phyloP scores from a whole-genome alignment of 768 basidiomycete species.

The Russula emetica region DNA sequence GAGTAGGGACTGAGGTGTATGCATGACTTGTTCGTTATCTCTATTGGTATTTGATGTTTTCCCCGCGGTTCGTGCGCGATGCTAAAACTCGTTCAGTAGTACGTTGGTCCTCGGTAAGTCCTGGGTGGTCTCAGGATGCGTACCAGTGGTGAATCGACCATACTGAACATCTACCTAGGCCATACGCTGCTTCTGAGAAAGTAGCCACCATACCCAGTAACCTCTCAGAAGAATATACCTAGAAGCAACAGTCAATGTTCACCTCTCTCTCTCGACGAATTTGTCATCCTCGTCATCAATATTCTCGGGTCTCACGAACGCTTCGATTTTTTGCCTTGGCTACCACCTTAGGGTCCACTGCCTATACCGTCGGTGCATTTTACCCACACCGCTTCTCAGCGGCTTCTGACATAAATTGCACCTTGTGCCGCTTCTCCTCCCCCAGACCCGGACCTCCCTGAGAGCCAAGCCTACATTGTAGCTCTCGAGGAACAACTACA shows the following conservation, averaged over 20 bases:
- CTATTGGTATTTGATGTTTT: background rate
- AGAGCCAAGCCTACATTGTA: slow-evolving; percentile 53
- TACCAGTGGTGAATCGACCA: background rate
- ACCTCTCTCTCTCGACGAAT: slow-evolving; percentile 5
- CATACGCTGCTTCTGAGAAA: background rate
- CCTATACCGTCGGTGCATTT: slow-evolving; percentile 55
- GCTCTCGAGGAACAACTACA: slow-evolving; percentile 68
- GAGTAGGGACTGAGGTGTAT: slow-evolving; percentile 23
- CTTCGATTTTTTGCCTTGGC: slow-evolving; percentile 14
- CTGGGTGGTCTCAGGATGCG: background rate
- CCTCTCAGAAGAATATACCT: background rate
- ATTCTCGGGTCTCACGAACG: background rate
- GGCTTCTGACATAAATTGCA: slow-evolving; percentile 62
- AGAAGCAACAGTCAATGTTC: slow-evolving; percentile 1
- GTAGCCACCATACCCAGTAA: background rate
- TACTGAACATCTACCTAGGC: background rate
- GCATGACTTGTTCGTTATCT: background rate
- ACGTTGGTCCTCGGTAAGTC: background rate
- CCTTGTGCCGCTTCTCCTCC: slow-evolving; percentile 77
- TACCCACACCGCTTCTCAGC: slow-evolving; percentile 70
- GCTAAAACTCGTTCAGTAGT: background rate
- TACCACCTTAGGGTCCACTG: slow-evolving; percentile 24
- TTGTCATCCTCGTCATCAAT: slow-evolving; percentile 6
- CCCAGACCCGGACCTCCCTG: slow-evolving; percentile 52
- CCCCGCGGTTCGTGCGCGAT: no score